These are phyloP conservation scores for Stylosanthes scabra DNA, from an alignment of 331 rosid genomes.

Conservation along the genomic window DNA sequence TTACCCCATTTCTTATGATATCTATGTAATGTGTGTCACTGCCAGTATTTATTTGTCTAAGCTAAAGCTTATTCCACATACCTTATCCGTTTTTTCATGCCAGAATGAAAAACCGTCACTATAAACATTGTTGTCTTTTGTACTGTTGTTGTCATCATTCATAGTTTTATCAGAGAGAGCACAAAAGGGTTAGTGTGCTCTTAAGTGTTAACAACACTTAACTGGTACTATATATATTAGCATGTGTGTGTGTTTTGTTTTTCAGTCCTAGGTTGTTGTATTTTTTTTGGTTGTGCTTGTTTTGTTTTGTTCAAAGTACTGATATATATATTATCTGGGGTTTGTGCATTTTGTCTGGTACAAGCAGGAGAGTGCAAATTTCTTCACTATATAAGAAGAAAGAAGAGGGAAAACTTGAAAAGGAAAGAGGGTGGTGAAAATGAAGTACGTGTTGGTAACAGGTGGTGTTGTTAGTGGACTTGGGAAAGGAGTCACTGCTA, in stretches of 20 bases:
- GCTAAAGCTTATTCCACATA: slow-evolving; percentile 13
- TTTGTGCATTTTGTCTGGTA: slow-evolving; percentile 45
- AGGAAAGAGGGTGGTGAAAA: slow-evolving; percentile 32
- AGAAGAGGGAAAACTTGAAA: neutral
- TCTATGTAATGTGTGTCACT: slow-evolving; percentile 54
- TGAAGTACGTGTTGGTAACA: slow-evolving; percentile 93
- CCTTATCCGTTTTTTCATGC: slow-evolving; percentile 50
- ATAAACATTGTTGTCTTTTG: slow-evolving; percentile 45
- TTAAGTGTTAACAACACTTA: slow-evolving; percentile 38
- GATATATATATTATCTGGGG: slow-evolving; percentile 44
- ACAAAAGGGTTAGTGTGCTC: slow-evolving; percentile 37
- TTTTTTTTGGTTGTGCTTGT: neutral
- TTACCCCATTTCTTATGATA: slow-evolving; percentile 39
- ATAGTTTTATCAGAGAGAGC: slow-evolving; percentile 53
- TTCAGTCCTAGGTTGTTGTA: slow-evolving; percentile 28
- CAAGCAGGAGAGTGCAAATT: slow-evolving; percentile 41
- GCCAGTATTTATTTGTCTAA: slow-evolving; percentile 11
- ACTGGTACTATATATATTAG: slow-evolving; percentile 12
- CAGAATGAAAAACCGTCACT: slow-evolving; percentile 32
- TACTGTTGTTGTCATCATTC: slow-evolving; percentile 52
- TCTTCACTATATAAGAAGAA: slow-evolving; percentile 11
- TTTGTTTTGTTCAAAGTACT: slow-evolving; percentile 37
- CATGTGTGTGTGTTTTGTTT: slow-evolving; percentile 1
- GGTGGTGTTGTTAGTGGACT: slow-evolving; percentile 98
- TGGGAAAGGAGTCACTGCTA: slow-evolving; percentile 94